Conservation (phyloP, 306 rosid species). For the Gastrolobium bilobum region DNA sequence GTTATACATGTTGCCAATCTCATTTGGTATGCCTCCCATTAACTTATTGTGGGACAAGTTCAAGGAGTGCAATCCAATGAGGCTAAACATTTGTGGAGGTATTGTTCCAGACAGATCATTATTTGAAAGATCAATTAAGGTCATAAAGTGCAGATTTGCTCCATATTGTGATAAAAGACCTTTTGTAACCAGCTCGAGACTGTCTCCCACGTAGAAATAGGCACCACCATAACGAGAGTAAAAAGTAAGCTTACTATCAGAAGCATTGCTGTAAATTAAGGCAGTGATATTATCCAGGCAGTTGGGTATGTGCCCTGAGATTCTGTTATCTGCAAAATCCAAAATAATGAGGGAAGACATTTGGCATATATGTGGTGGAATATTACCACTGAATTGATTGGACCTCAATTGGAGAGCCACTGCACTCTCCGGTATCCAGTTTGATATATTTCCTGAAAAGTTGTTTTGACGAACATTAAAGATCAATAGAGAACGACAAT, state of each 20-base stretch:
- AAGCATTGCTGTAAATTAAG: not conserved
- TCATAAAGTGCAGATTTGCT: not conserved
- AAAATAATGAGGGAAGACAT: not conserved
- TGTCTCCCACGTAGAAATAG: not conserved
- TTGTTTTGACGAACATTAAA: not conserved
- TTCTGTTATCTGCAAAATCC: not conserved
- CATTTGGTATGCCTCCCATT: not conserved
- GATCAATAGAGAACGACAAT: not conserved
- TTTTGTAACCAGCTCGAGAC: not conserved
- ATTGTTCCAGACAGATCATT: not conserved
- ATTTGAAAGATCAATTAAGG: not conserved
- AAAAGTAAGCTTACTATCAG: not conserved
- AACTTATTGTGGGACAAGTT: slow-evolving; percentile 33
- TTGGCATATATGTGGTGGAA: not conserved
- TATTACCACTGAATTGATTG: not conserved
- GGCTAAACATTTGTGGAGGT: not conserved
- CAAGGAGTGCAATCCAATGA: slow-evolving; percentile 11
- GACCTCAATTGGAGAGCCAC: not conserved
- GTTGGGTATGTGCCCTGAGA: not conserved
- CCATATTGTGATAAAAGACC: not conserved
- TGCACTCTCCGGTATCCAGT: not conserved
- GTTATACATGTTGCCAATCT: slow-evolving; percentile 2
- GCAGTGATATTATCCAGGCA: not conserved
- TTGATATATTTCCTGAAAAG: not conserved
- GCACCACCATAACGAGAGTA: fast-evolving